Conservation (phyloP, 345 rosid species). For the Salix udensis region DNA sequence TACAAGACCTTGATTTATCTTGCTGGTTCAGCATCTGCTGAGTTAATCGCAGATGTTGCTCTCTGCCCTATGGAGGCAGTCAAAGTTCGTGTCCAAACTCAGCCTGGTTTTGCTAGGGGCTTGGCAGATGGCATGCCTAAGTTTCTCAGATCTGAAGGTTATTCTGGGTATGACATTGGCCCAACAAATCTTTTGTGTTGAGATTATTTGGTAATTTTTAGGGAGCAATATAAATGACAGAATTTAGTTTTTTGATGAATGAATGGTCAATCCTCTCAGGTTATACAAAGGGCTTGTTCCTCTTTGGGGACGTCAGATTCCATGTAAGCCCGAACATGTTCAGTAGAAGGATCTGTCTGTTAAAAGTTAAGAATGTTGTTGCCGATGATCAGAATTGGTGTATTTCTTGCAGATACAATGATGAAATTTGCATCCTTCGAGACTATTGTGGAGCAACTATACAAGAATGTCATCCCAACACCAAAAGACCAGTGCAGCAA, state of each 20-base stretch:
- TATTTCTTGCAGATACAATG: conserved; percentile 69
- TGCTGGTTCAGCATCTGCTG: conserved; percentile 95
- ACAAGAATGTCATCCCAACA: conserved; percentile 70
- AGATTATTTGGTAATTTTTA: neutral
- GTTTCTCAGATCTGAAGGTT: conserved; percentile 68
- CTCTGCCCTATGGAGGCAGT: conserved; percentile 98
- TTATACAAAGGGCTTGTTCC: conserved; percentile 83
- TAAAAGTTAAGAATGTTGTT: neutral
- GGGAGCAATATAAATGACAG: neutral
- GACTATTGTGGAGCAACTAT: conserved; percentile 71
- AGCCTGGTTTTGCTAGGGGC: conserved; percentile 93
- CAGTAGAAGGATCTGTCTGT: too few relatives aligned
- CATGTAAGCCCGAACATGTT: conserved; percentile 52
- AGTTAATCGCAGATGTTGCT: conserved; percentile 80
- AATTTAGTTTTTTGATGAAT: neutral
- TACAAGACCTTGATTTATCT: conserved; percentile 87
- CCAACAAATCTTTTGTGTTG: neutral
- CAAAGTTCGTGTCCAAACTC: conserved; percentile 93
- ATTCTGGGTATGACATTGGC: conserved; percentile 43
- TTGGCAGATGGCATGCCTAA: conserved; percentile 90
- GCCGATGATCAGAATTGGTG: neutral
- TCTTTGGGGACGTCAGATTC: conserved; percentile 98
- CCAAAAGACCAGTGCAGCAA: conserved; percentile 84
- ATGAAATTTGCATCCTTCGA: conserved; percentile 97
- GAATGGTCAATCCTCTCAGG: conserved; percentile 36